These are phyloP conservation scores for Orbilia blumenaviensis DNA, from an alignment of 2,329 filamentous ascomycete species.

Conservation along the genomic window DNA sequence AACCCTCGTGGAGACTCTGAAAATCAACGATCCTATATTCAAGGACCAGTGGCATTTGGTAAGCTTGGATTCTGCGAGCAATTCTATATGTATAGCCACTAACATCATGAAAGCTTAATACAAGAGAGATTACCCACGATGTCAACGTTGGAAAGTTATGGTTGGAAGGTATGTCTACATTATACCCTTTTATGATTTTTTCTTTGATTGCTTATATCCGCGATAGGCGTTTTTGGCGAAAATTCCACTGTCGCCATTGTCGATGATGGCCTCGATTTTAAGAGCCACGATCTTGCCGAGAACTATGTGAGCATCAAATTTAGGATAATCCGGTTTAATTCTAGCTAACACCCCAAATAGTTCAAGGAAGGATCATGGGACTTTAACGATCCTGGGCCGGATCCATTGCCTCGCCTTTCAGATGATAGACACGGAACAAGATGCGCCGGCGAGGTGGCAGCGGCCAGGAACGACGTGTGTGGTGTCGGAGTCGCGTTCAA, in stretches of 20 bases:
- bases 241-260: conserved; percentile 92
- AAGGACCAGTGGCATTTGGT: conserved; percentile 89
- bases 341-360: conserved; percentile 61
- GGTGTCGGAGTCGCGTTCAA: conserved; percentile 96
- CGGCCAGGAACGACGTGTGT: conserved; percentile 90
- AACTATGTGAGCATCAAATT: conserved; percentile 68
- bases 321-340: not conserved
- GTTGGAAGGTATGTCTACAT: conserved; percentile 71
- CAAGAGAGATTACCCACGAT: conserved; percentile 82
- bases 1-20: conserved; percentile 70
- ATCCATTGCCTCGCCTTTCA: conserved; percentile 80
- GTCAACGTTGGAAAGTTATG: conserved; percentile 96
- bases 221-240: conserved; percentile 75
- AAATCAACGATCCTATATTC: conserved; percentile 90
- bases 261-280: conserved; percentile 95
- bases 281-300: conserved; percentile 87
- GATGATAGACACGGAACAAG: conserved; percentile 93
- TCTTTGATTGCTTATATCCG: not conserved
- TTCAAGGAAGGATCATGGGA: conserved; percentile 92
- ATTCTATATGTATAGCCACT: conserved; percentile 9
- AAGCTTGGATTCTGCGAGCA: not conserved
- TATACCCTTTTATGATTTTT: not conserved
- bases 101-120: conserved; percentile 69
- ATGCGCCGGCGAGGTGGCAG: conserved; percentile 92
- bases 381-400: conserved; percentile 84